Percentiles rank a stretch among this genome's conserved stretches.
These are phyloP conservation scores for Bipolaris victoriae DNA, from an alignment of 2,329 filamentous ascomycete genomes.

Conservation along the genomic window DNA sequence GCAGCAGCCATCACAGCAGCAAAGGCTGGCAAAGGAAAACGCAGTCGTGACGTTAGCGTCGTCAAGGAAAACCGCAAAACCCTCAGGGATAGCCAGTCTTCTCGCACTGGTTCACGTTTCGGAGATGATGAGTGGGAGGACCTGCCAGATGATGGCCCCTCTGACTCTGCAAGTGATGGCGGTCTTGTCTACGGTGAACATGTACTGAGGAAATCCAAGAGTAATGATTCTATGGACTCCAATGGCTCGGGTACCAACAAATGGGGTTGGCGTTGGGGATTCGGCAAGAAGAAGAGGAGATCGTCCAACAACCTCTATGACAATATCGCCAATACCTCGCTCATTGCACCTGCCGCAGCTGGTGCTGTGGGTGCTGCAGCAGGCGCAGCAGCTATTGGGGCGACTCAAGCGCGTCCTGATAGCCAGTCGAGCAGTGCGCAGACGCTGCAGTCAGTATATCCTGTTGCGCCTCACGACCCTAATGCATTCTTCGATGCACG, in stretches of 20 bases:
- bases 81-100: slow-evolving; percentile 27
- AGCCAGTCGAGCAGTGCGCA: slow-evolving; percentile 56
- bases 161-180: slow-evolving; percentile 59
- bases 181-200: slow-evolving; percentile 67
- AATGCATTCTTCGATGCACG: slow-evolving; percentile 62
- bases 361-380: slow-evolving; percentile 45
- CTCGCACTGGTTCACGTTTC: slow-evolving; percentile 33
- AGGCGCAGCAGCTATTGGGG: slow-evolving; percentile 52
- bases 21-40: slow-evolving; percentile 42
- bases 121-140: slow-evolving; percentile 59
- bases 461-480: slow-evolving; percentile 70
- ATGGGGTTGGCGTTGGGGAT: slow-evolving; percentile 68
- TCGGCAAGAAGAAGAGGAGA: slow-evolving; percentile 53
- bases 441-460: slow-evolving; percentile 68
- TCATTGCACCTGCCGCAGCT: slow-evolving; percentile 48
- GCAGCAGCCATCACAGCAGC: slow-evolving; percentile 56
- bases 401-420: slow-evolving; percentile 57
- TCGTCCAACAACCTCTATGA: slow-evolving; percentile 46
- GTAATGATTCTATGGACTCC: slow-evolving; percentile 60
- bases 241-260: slow-evolving; percentile 61
- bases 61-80: slow-evolving; percentile 41
- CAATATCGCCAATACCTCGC: slow-evolving; percentile 44
- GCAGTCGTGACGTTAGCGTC: slow-evolving; percentile 43
- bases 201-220: slow-evolving; percentile 48
- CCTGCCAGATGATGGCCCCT: slow-evolving; percentile 44